These are phyloP conservation scores for Lanmaoa pseudosensibilis DNA, from an alignment of 768 basidiomycete species.

Conservation along the genomic window DNA sequence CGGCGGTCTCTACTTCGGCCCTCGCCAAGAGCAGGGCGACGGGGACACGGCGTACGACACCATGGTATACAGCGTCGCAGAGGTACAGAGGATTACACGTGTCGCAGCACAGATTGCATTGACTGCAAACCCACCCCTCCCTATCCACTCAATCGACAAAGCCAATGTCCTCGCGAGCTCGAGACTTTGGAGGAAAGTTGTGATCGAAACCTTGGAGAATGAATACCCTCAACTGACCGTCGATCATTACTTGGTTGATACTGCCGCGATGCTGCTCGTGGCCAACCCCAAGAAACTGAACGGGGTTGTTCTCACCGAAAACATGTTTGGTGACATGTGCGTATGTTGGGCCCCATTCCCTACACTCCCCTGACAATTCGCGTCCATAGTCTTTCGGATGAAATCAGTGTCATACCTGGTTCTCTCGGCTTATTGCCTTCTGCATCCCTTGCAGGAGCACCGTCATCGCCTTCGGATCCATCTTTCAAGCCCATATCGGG, in stretches of 20 bases:
- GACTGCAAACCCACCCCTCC: conserved; percentile 76
- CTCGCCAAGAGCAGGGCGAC: conserved; percentile 82
- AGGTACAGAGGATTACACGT: conserved; percentile 92
- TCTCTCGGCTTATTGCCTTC: conserved; percentile 96
- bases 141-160: conserved; percentile 94
- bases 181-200: conserved; percentile 91
- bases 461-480: conserved; percentile 48
- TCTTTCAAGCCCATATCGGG: conserved; percentile 79
- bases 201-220: conserved; percentile 74
- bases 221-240: conserved; percentile 89
- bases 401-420: conserved; percentile 95
- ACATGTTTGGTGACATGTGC: conserved; percentile 96
- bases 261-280: conserved; percentile 95
- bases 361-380: not conserved
- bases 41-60: conserved; percentile 83
- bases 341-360: conserved; percentile 29
- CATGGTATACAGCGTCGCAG: conserved; percentile 87
- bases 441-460: conserved; percentile 92
- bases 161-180: conserved; percentile 97
- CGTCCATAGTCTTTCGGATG: conserved; percentile 80
- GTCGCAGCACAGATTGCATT: conserved; percentile 94
- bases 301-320: conserved; percentile 93
- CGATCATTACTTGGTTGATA: conserved; percentile 93
- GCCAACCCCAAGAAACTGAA: conserved; percentile 88
- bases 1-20: conserved; percentile 94